Evolutionary conservation across 805 yeast genomes (phyloP), one percentile per base, ranked within the genome.

Genomic region (Yueomyces sinensis): DNA sequence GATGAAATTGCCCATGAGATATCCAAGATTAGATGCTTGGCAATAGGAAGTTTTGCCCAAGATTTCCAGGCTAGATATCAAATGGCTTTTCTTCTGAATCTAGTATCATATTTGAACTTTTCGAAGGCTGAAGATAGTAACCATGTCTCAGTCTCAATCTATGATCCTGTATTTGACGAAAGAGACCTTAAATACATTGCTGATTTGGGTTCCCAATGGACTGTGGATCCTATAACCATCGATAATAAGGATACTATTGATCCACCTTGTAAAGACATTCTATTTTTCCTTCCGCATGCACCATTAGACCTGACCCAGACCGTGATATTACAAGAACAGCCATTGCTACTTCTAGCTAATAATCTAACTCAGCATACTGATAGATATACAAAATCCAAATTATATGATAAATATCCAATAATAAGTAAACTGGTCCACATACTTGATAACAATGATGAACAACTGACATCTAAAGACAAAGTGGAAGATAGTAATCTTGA

Each of bases 211-310:
- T 36, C 50, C 11, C 29, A 15, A 15, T 57, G 59, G 58, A 30
- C 44, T 2, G 52, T 59, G 5, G 46, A 42, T 6, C 25, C 37
- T 2, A n/a, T n/a, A n/a, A n/a, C n/a, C n/a, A n/a, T n/a, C n/a
- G 49, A 50, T 2, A 47, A 50, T 38, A 45, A 41, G 4, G 40
- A 48, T 17, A 5, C 13, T 5, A 25, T 25, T 9, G 28, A 25
- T 11, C 14, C 15, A 7, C 44, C 36, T 14, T 32, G 36, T 13
- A 32, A 35, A 9, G 30, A 41, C 1, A 58, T 65, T 0, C 53
- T 82, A 2, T 78, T 61, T 50, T 81, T 72, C 46, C 61, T 82
- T 32, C 93, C 93, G 0, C 94, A 82, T 57, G 89, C 87, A 0
- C 82, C 84, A 1, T 53, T 77, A 28, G 61, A 52, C 14, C 45